Base-by-base conservation (phyloP, 805 yeast species). In the Spathaspora arborariae region DNA sequence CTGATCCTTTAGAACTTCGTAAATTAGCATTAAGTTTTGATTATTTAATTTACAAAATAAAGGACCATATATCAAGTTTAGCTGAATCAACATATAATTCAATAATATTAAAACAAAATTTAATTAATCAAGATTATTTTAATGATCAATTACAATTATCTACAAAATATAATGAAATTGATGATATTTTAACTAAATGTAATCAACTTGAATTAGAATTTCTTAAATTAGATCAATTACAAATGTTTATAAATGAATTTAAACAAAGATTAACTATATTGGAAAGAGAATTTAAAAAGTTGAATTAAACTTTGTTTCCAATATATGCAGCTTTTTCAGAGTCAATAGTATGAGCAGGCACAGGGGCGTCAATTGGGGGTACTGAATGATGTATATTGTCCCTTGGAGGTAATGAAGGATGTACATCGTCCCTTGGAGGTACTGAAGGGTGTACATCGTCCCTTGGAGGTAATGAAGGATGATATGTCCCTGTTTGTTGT, bases 1-100 rank as follows among this genome's bases (percentile, higher is more conserved):
- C 48, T 20, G 91, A 85, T 61, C 88, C 89, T 1, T 64, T 85
- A 20, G 79, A 82, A 10, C 72, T 85, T 15, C 77, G 80, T 54
- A 73, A 76, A 46, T 64, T 86, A 38, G 79, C 86, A 0, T 67
- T 83, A 20, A 77, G 75, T 45, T 85, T 78, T 58, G 92, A 86
- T 55, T 82, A 84, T 54, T 61, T 86, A 35, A 59, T 85, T 58
- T 82, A 70, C 64, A 80, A 79, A 57, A 82, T 86, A 43, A 74
- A 75, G 40, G 86, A 81, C 50, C 73, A 75, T 45, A 73, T 85
- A 5, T 63, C 72, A 19, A 64, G 69, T 2, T 60, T 82, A 20
- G 71, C 80, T 6, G 74, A 76, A 13, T 46, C 44, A n/a, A 67
- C 76, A 2, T 60, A 57, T 46, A 53, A 48, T 33, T 55, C 74